Percentiles rank a stretch among this genome's conserved stretches.
Conservation (phyloP, 2,329 filamentous ascomycete species). For the Arthrobotrys iridis region DNA sequence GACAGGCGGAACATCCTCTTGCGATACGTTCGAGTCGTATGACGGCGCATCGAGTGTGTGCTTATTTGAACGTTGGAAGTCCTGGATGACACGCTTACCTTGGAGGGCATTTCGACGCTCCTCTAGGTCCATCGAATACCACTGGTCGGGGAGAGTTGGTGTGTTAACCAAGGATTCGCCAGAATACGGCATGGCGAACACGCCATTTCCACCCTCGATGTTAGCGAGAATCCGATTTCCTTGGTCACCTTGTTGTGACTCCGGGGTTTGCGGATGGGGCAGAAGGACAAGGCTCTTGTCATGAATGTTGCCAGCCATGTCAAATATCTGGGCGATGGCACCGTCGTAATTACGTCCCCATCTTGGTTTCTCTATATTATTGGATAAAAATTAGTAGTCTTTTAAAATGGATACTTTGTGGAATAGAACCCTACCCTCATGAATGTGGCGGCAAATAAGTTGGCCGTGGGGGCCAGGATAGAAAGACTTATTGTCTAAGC, state of each 20-base stretch:
- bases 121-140: constrained; percentile 42
- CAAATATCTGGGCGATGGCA: constrained; percentile 87
- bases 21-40: constrained; percentile 29
- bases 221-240: constrained; percentile 68
- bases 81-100: constrained; percentile 22
- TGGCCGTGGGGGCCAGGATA: constrained; percentile 84
- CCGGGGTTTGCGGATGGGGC: constrained; percentile 79
- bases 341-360: constrained; percentile 77
- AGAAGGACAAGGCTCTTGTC: constrained; percentile 79
- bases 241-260: constrained; percentile 65
- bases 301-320: constrained; percentile 79
- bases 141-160: constrained; percentile 16
- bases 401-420: constrained; percentile 57
- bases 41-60: constrained; percentile 20
- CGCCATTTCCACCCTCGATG: constrained; percentile 58
- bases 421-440: constrained; percentile 70
- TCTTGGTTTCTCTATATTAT: background rate
- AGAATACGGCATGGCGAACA: constrained; percentile 36
- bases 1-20: background rate
- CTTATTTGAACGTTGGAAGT: constrained; percentile 14
- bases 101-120: constrained; percentile 29
- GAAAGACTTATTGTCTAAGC: constrained; percentile 88
- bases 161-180: background rate
- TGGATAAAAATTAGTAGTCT: constrained; percentile 63
- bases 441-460: constrained; percentile 27